Conservation (phyloP, 2,329 filamentous ascomycete species). For the Fusarium robinianum region DNA sequence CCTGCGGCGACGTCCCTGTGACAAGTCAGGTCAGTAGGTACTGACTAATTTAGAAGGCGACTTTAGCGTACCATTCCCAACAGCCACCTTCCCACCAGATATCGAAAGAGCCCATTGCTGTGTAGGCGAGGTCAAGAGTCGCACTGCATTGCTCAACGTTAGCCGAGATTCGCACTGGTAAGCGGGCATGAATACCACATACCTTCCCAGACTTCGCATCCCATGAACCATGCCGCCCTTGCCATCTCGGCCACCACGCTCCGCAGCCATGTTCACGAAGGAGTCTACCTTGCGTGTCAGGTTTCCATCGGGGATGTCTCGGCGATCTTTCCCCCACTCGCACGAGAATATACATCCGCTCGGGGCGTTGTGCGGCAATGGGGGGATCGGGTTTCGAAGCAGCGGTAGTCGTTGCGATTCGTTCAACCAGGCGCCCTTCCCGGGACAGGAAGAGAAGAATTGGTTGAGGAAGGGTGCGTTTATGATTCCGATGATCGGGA, state of each 20-base stretch:
- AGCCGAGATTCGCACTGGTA: too few relatives aligned
- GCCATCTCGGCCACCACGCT: constrained; percentile 63
- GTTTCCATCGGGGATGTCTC: constrained; percentile 69
- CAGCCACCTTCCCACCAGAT: constrained; percentile 85
- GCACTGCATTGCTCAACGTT: constrained; percentile 52
- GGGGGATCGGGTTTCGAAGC: constrained; percentile 63
- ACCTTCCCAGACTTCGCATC: constrained; percentile 68
- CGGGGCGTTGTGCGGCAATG: constrained; percentile 67
- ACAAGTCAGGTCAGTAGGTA: not conserved
- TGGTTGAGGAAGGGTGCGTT: constrained; percentile 72
- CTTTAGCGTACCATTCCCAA: constrained; percentile 69
- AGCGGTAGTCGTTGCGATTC: constrained; percentile 67
- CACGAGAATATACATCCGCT: constrained; percentile 73
- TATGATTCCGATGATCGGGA: constrained; percentile 71
- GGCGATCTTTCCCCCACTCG: constrained; percentile 79
- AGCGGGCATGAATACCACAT: too few relatives aligned
- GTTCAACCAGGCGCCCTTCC: constrained; percentile 71
- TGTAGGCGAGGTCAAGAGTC: constrained; percentile 74
- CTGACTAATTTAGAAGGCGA: not conserved
- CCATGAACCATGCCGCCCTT: constrained; percentile 82
- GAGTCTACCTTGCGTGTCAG: constrained; percentile 73
- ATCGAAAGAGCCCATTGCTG: constrained; percentile 75
- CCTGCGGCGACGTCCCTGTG: constrained; percentile 75
- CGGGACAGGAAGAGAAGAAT: constrained; percentile 68
- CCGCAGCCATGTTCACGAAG: constrained; percentile 75